phyloP scores from a whole-genome alignment of 2,329 filamentous ascomycete genomes.

The Chaetoscypha palmicola region DNA sequence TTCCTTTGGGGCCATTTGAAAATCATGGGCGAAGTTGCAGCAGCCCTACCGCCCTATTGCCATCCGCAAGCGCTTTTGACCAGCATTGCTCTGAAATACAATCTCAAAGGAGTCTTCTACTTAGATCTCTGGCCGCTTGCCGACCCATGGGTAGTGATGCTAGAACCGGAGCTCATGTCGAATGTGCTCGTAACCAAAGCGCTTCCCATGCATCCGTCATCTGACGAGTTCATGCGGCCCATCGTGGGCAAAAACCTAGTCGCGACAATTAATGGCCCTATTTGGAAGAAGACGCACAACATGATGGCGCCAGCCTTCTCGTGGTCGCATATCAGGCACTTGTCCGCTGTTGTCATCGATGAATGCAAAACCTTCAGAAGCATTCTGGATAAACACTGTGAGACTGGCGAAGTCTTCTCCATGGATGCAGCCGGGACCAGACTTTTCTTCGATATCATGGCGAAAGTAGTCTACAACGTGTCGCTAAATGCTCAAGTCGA shows the following conservation, averaged over 20 bases:
- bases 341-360: not conserved
- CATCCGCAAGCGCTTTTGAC: constrained; percentile 14
- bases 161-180: constrained; percentile 11
- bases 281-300: not conserved
- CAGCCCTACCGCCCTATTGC: constrained; percentile 12
- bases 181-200: constrained; percentile 4
- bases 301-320: constrained; percentile 1
- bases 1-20: constrained; percentile 16
- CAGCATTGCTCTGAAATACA: constrained; percentile 11
- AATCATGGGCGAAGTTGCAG: constrained; percentile 12
- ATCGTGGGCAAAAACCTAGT: constrained; percentile 1
- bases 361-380: not conserved
- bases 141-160: constrained; percentile 12
- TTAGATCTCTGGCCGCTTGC: constrained; percentile 19
- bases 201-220: not conserved
- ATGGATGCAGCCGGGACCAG: not conserved
- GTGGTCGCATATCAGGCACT: not conserved
- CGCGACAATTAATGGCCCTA: not conserved
- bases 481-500: not conserved
- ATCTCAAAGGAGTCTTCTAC: constrained; percentile 17
- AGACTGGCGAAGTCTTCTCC: not conserved
- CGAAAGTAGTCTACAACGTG: not conserved
- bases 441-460: constrained; percentile 1
- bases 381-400: not conserved
- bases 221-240: not conserved